These are phyloP conservation scores for Citrus sp. DNA, from an alignment of 345 rosid genomes.

Conservation along the genomic window DNA sequence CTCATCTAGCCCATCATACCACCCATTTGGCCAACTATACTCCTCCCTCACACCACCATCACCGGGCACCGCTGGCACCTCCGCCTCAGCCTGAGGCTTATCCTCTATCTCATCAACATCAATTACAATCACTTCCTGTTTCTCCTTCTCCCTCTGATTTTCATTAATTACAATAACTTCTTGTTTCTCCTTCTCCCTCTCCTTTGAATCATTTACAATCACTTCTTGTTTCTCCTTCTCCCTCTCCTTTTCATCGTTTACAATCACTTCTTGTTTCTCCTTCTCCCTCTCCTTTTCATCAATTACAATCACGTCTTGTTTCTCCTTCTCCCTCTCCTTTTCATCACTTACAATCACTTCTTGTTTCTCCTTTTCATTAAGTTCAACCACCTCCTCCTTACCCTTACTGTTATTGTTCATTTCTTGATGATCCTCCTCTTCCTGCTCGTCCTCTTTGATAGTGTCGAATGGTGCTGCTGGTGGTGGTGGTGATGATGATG, in stretches of 20 bases:
- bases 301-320: background rate
- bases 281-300: background rate
- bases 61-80: background rate
- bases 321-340: background rate
- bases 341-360: background rate
- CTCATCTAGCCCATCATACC: constrained; percentile 4
- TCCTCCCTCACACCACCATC: background rate
- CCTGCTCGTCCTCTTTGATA: too few relatives aligned
- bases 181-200: background rate
- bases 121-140: background rate
- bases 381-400: background rate
- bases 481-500: background rate
- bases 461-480: background rate
- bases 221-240: background rate
- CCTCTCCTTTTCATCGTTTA: background rate
- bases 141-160: background rate
- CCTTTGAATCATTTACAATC: background rate
- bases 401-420: background rate
- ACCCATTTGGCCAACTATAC: too few relatives aligned
- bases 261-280: background rate
- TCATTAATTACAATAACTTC: background rate
- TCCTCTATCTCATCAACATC: background rate
- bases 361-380: background rate
- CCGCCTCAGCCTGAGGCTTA: background rate
- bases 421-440: background rate